Evolutionary conservation across 805 yeast species (phyloP).

Genomic region (Wickerhamomyces alni): DNA sequence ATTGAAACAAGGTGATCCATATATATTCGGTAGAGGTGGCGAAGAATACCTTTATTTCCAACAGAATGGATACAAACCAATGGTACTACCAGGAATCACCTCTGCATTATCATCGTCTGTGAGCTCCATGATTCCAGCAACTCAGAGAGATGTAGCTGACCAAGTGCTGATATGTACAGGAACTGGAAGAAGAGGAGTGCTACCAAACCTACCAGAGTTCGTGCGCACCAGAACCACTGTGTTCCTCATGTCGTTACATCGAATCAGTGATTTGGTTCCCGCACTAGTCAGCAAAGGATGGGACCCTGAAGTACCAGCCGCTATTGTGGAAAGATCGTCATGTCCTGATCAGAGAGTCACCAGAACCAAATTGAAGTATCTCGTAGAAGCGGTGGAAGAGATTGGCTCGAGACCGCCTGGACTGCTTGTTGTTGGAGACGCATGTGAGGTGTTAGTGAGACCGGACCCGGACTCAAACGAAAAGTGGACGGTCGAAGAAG

Average conservation of each 20-base stretch:
- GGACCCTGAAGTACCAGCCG: slow-evolving; percentile 70
- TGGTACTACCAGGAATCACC: slow-evolving; percentile 81
- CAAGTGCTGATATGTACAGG: slow-evolving; percentile 93
- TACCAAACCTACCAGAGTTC: slow-evolving; percentile 75
- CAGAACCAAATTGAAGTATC: slow-evolving; percentile 60
- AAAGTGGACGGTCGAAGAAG: slow-evolving; percentile 31
- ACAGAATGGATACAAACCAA: slow-evolving; percentile 61
- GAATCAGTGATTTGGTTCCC: slow-evolving; percentile 44
- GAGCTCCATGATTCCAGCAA: slow-evolving; percentile 77
- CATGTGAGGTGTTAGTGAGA: slow-evolving; percentile 51
- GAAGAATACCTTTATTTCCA: slow-evolving; percentile 76
- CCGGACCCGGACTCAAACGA: slow-evolving; percentile 8
- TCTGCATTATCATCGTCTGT: slow-evolving; percentile 89
- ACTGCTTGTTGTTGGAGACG: slow-evolving; percentile 70
- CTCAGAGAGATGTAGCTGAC: slow-evolving; percentile 88
- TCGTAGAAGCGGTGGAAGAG: slow-evolving; percentile 67
- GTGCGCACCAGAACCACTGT: slow-evolving; percentile 72
- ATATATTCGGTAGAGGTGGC: slow-evolving; percentile 94
- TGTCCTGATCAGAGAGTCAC: slow-evolving; percentile 90
- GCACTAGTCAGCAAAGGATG: slow-evolving; percentile 55
- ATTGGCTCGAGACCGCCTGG: slow-evolving; percentile 94
- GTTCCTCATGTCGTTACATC: slow-evolving; percentile 84
- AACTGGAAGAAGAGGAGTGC: slow-evolving; percentile 80
- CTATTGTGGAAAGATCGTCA: slow-evolving; percentile 85
- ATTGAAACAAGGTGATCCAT: slow-evolving; percentile 95